Conservation (phyloP, 768 basidiomycete genomes). For the Hydnomerulius pinastri region DNA sequence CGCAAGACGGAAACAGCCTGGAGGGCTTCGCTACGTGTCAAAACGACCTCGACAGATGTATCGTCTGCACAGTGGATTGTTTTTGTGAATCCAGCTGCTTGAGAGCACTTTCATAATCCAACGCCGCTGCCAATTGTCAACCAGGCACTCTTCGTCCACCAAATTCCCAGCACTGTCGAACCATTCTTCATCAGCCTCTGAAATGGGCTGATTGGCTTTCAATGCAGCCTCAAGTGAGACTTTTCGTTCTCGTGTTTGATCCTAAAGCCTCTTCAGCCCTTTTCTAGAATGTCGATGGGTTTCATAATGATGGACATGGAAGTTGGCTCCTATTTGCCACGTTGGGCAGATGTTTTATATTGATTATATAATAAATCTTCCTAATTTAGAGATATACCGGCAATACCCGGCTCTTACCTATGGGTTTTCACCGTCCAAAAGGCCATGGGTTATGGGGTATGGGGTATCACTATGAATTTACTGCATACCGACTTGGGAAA, state of each 20-base stretch:
- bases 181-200: slow-evolving; percentile 19
- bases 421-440: not conserved
- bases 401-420: not conserved
- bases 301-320: slow-evolving; percentile 4
- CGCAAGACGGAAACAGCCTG: too few species aligned
- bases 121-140: slow-evolving; percentile 19
- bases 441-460: slow-evolving; percentile 3
- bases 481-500: not conserved
- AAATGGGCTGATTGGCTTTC: slow-evolving; percentile 16
- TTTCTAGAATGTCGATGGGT: slow-evolving; percentile 17
- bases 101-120: slow-evolving; percentile 23
- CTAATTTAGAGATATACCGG: too few species aligned
- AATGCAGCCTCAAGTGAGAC: slow-evolving; percentile 9
- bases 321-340: not conserved
- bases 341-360: not conserved
- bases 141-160: slow-evolving; percentile 21
- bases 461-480: not conserved
- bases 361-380: not conserved
- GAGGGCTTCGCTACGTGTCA: too few species aligned
- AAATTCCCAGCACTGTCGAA: slow-evolving; percentile 26
- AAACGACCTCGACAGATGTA: too few species aligned
- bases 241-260: slow-evolving; percentile 12
- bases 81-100: slow-evolving; percentile 5
- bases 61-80: slow-evolving; percentile 3
- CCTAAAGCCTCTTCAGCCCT: slow-evolving; percentile 17